Conservation (phyloP, 225 moss, liverwort and hornwort genomes). For the Ulota crispa region DNA sequence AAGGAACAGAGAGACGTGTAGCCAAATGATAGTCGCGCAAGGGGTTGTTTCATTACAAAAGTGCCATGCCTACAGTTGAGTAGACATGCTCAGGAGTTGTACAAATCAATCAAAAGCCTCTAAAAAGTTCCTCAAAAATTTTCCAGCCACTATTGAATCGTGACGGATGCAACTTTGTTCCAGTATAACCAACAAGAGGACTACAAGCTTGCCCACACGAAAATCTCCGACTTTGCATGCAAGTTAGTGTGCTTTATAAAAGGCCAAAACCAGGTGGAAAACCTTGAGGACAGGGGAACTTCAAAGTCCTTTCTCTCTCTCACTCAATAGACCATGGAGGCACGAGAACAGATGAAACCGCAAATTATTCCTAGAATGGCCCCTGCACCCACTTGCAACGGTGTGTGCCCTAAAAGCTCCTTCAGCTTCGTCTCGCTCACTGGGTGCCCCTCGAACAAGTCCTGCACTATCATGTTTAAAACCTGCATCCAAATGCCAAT, state of each 20-base stretch:
- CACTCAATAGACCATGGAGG: conserved; percentile 42
- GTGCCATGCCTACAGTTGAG: too few species aligned
- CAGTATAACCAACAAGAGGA: conserved; percentile 9
- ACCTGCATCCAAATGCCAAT: conserved; percentile 60
- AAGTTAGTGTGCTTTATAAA: conserved; percentile 12
- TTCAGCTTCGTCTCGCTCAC: conserved; percentile 88
- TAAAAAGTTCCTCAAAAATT: too few species aligned
- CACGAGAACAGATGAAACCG: conserved; percentile 74
- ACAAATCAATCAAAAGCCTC: too few species aligned
- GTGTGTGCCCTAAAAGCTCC: conserved; percentile 93
- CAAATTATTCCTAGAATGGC: conserved; percentile 76
- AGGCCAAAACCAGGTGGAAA: conserved; percentile 8
- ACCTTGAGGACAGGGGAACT: neutral
- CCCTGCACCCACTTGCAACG: conserved; percentile 91
- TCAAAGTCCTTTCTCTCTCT: neutral
- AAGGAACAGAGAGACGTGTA: too few species aligned
- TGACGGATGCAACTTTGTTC: neutral
- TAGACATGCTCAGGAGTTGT: too few species aligned
- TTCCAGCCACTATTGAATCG: too few species aligned
- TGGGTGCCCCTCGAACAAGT: conserved; percentile 93
- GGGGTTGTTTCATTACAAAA: too few species aligned
- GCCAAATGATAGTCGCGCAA: too few species aligned
- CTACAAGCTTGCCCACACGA: conserved; percentile 9
- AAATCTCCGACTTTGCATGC: neutral
- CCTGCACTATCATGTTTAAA: conserved; percentile 92